Evolutionary conservation across 257 asterid species (phyloP).

Genomic region (Nemophila menziesii): DNA sequence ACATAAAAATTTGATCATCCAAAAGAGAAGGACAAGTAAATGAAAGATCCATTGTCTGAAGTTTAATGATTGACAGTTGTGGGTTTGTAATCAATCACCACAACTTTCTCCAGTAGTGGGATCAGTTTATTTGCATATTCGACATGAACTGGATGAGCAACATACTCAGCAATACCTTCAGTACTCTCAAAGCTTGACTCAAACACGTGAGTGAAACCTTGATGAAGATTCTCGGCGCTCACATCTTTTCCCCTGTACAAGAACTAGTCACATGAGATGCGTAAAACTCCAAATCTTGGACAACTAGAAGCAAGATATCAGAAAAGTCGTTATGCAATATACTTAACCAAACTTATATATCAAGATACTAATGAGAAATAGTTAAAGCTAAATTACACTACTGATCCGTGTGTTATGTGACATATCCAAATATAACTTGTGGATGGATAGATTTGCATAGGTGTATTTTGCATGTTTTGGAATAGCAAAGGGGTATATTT

Average conservation of each 20-base stretch:
- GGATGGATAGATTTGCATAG: no score
- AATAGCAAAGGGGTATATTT: no score
- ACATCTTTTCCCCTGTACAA: slow-evolving; percentile 69
- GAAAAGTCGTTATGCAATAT: no score
- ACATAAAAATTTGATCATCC: background rate
- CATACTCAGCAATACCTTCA: slow-evolving; percentile 62
- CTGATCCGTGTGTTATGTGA: no score
- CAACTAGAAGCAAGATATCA: no score
- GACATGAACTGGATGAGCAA: slow-evolving; percentile 53
- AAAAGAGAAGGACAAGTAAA: no score
- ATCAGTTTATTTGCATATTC: slow-evolving; percentile 37
- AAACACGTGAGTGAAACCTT: slow-evolving; percentile 85
- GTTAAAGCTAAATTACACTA: no score
- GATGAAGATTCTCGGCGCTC: slow-evolving; percentile 62
- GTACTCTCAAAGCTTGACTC: slow-evolving; percentile 76
- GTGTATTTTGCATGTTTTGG: no score
- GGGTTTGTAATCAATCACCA: slow-evolving; percentile 66
- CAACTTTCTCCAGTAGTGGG: slow-evolving; percentile 50
- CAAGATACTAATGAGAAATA: no score
- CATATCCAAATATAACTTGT: no score
- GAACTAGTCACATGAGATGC: slow-evolving; percentile 4
- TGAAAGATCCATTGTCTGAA: background rate
- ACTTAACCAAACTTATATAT: no score
- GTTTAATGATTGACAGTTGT: slow-evolving; percentile 29
- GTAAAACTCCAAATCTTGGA: no score